phyloP scores from a whole-genome alignment of 345 rosid genomes.

The Hirschfeldia incana region DNA sequence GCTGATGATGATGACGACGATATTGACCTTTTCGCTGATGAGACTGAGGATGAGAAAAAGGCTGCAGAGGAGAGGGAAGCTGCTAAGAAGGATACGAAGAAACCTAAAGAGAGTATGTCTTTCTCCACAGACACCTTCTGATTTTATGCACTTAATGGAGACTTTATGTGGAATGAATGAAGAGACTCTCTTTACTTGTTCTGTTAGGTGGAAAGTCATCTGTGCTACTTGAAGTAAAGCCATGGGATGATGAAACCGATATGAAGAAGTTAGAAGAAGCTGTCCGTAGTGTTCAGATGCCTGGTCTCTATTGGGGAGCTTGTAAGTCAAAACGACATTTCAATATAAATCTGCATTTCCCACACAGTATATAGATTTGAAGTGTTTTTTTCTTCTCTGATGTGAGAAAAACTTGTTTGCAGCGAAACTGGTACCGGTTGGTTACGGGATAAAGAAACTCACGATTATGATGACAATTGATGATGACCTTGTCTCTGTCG shows the following conservation, averaged over 20 bases:
- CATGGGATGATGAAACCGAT: conserved; percentile 99
- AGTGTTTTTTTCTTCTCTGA: background rate
- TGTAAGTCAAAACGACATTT: conserved; percentile 46
- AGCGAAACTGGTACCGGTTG: conserved; percentile 85
- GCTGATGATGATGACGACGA: conserved; percentile 62
- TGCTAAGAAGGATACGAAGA: conserved; percentile 63
- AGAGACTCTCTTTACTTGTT: background rate
- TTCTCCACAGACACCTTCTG: background rate
- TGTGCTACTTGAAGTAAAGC: conserved; percentile 83
- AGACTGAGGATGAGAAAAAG: conserved; percentile 88
- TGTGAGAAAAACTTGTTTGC: conserved; percentile 22
- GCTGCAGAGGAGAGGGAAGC: conserved; percentile 83
- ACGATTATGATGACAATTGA: conserved; percentile 85
- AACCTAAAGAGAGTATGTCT: conserved; percentile 60
- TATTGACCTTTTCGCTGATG: conserved; percentile 86
- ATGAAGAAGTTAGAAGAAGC: conserved; percentile 93
- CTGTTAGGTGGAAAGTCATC: conserved; percentile 82
- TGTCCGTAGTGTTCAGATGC: conserved; percentile 69
- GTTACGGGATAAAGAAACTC: conserved; percentile 84
- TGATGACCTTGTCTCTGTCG: conserved; percentile 88
- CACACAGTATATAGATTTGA: background rate
- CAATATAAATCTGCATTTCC: background rate
- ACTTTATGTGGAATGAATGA: background rate
- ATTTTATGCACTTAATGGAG: background rate
- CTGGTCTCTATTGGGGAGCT: conserved; percentile 92